phyloP scores from a whole-genome alignment of 2,329 filamentous ascomycete genomes.

The Kalmusia sp. region DNA sequence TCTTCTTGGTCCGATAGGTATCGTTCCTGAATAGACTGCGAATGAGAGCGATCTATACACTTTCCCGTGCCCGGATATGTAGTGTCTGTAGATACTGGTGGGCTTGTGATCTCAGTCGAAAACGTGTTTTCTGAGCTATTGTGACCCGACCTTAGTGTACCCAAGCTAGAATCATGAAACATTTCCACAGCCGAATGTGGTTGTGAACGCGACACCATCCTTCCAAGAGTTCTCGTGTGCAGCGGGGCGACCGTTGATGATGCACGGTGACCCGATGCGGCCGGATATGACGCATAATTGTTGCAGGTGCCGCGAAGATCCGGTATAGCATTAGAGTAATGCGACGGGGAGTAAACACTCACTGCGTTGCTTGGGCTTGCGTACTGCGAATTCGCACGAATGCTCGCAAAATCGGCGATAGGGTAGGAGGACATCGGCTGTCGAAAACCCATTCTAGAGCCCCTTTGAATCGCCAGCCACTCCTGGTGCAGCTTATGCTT shows the following conservation, averaged over 20 bases:
- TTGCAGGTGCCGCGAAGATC: neutral
- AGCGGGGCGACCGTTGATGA: neutral
- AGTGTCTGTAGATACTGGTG: neutral
- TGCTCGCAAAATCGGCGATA: too few relatives aligned
- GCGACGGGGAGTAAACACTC: neutral
- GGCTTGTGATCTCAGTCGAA: neutral
- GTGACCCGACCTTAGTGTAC: neutral
- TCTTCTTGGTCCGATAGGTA: too few relatives aligned
- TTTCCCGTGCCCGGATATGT: neutral
- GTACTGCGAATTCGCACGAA: neutral
- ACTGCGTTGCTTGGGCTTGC: neutral
- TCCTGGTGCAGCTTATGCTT: neutral
- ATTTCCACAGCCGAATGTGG: neutral
- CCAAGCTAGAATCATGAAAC: neutral
- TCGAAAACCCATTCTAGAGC: neutral
- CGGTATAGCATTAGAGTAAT: neutral
- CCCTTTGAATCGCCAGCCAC: constrained; percentile 5
- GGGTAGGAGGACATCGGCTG: neutral
- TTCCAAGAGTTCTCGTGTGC: neutral
- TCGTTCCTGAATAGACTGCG: too few relatives aligned
- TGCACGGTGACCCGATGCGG: neutral
- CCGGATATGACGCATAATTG: neutral
- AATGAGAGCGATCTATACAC: too few relatives aligned
- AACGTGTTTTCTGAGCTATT: neutral
- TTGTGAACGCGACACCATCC: neutral